Evolutionary conservation across 176 grass and related monocot genomes (phyloP).

Genomic region (Raddia guianensis): DNA sequence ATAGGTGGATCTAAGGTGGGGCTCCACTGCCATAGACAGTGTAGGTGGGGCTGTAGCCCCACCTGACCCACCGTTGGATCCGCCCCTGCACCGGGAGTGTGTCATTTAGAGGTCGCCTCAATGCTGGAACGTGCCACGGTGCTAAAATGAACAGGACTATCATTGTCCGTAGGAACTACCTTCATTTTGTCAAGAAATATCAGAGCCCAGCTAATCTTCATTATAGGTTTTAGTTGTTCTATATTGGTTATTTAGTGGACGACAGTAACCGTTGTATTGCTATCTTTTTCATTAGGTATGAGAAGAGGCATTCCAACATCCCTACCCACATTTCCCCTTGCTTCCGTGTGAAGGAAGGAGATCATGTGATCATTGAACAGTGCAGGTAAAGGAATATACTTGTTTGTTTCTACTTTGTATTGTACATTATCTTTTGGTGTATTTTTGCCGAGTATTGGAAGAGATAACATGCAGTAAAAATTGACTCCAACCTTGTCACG

Average conservation of each 20-base stretch:
- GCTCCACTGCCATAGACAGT: too few species aligned
- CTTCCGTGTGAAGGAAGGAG: constrained; percentile 33
- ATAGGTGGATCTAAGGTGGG: too few species aligned
- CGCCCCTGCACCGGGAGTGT: background rate
- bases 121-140: constrained; percentile 28
- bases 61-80: too few species aligned
- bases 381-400: constrained; percentile 9
- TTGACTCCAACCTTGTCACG: background rate
- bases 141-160: constrained; percentile 40
- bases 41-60: too few species aligned
- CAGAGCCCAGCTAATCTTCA: constrained; percentile 23
- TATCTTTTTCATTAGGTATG: constrained; percentile 23
- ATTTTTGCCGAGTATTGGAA: background rate
- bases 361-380: constrained; percentile 28
- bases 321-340: constrained; percentile 36
- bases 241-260: background rate
- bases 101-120: constrained; percentile 23
- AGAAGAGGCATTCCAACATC: constrained; percentile 41
- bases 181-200: constrained; percentile 38
- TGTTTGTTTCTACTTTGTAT: background rate
- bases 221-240: background rate
- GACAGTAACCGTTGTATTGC: background rate
- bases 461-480: background rate
- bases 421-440: background rate
- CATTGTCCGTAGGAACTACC: constrained; percentile 35